Evolutionary conservation across 768 basidiomycete genomes (phyloP), one percentile per base, ranked within the genome.

Genomic region (Mycena belliarum): DNA sequence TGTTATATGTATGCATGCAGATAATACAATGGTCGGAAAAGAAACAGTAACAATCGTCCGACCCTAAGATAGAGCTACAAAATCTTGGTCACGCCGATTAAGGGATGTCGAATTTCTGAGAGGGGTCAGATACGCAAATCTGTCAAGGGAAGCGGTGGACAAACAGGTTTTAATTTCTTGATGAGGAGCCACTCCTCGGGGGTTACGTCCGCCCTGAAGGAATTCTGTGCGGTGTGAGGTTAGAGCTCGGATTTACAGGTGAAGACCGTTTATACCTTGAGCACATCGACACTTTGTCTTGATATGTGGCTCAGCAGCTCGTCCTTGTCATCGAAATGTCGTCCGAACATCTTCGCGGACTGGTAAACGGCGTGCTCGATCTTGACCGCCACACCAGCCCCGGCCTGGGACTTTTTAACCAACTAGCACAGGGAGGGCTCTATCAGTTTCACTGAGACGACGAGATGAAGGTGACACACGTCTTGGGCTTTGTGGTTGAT

Each of bases 331-430:
- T 91, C 89, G 68, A 95, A 98, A 74, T 98, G 96, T 64, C 95
- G 86, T 6, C 95, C 95, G 69, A 91, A 98, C 86, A 94, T 89
- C 75, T 95, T 96, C 26, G 94, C 87, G 24, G 91, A 89, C 74
- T 98, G 91, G 72, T 98, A 95, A 12, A 95, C 89, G 4, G 95
- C 95, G 71, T 96, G 91, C 72, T 98, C 97, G 59, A 98, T 98
- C 82, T 98, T 99, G 65, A 98, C 91, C 0, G 97, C 96, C 15
- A 98, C 95, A 68, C 97, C 96, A 46, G 83, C 95, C 66, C 94
- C 96, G n/a, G 92, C 87, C 72, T 98, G 94, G 2, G 87, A 79
- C 74, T 93, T 95, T 78, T 97, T 98, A 65, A 98, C 83, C 25
- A 93, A 79, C 91, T 93, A 65, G 20, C 67, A 47, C 52, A 49